These are phyloP conservation scores for Backusella morwellensis DNA, from an alignment of 192 early-diverging fungal genomes.

Conservation along the genomic window DNA sequence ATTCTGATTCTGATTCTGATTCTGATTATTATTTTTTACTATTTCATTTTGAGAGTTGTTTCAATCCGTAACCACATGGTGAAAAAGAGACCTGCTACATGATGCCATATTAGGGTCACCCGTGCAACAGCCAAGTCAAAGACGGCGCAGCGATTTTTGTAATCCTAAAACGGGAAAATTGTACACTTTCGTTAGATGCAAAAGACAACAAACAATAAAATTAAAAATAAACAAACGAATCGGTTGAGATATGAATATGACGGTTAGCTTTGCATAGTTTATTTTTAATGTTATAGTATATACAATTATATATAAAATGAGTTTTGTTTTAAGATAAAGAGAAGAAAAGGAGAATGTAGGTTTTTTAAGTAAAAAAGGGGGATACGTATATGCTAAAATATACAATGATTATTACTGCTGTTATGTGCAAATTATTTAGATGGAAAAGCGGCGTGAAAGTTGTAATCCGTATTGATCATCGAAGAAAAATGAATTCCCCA, in stretches of 20 bases:
- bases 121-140: background rate
- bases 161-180: background rate
- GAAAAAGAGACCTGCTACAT: background rate
- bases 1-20: background rate
- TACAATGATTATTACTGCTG: background rate
- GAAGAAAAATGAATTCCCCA: background rate
- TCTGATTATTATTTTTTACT: too few species aligned
- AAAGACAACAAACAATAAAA: conserved; percentile 4
- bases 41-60: background rate
- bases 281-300: background rate
- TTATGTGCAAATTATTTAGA: background rate
- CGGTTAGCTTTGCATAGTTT: background rate
- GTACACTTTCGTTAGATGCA: background rate
- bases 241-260: background rate
- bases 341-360: background rate
- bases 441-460: background rate
- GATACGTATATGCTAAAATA: conserved; percentile 1
- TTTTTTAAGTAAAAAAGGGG: background rate
- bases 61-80: background rate
- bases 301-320: background rate
- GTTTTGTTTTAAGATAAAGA: background rate
- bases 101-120: background rate
- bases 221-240: conserved; percentile 9
- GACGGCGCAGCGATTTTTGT: background rate
- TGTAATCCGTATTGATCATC: background rate